Percentiles rank a stretch among this genome's conserved stretches.
Evolutionary conservation across 352 stramenopile genomes (phyloP).

Genomic region (Phytopythium aichiense): DNA sequence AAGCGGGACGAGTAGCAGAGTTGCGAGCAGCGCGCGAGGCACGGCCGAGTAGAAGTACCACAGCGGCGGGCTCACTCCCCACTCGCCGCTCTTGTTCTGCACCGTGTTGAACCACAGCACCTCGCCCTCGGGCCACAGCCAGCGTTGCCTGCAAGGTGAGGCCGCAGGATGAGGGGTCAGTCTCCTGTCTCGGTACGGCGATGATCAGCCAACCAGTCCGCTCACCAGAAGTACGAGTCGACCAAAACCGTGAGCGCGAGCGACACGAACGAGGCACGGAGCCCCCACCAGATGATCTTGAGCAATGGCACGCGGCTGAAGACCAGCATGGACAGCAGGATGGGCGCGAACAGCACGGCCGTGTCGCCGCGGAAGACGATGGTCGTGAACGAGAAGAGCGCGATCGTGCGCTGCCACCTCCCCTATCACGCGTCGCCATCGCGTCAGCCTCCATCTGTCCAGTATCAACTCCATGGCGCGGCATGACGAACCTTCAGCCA

Average conservation of each 20-base stretch:
- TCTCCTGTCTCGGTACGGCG: no score
- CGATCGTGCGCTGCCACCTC: conserved; percentile 48
- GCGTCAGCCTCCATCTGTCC: background rate
- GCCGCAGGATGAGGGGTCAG: background rate
- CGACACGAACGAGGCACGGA: conserved; percentile 62
- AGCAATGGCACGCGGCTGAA: conserved; percentile 57
- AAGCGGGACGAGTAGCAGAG: conserved; percentile 79
- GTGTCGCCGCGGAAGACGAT: conserved; percentile 98
- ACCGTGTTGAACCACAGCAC: conserved; percentile 97
- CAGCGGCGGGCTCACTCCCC: conserved; percentile 92
- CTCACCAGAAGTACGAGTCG: conserved; percentile 93
- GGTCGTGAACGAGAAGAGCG: conserved; percentile 89
- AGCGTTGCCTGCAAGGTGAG: conserved; percentile 39
- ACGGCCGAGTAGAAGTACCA: conserved; percentile 97
- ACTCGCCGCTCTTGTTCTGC: conserved; percentile 96
- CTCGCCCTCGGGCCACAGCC: conserved; percentile 97
- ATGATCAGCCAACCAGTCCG: background rate
- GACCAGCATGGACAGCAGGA: conserved; percentile 91
- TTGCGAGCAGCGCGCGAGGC: conserved; percentile 86
- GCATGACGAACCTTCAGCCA: conserved; percentile 41
- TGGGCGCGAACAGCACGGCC: conserved; percentile 92
- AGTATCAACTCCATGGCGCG: conserved; percentile 1
- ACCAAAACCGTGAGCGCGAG: conserved; percentile 86
- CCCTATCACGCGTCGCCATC: conserved; percentile 13
- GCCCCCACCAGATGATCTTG: conserved; percentile 76